These are phyloP conservation scores for Lathyrus tuberosus DNA, from an alignment of 306 rosid species.

Conservation along the genomic window DNA sequence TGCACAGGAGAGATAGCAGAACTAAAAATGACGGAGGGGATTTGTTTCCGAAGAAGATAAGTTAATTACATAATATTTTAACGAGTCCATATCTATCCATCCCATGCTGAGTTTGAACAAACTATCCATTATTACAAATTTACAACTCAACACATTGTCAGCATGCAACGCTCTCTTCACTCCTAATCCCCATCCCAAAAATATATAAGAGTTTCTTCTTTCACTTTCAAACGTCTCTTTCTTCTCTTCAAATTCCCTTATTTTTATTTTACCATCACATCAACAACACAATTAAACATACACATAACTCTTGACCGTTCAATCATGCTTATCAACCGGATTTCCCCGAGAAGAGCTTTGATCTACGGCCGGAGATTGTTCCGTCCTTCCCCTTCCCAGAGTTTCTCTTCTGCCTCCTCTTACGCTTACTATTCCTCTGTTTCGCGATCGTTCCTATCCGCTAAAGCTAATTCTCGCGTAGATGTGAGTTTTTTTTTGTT, in stretches of 20 bases:
- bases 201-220: background rate
- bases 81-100: background rate
- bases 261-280: background rate
- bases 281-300: background rate
- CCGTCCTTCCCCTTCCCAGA: background rate
- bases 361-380: background rate
- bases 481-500: background rate
- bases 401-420: background rate
- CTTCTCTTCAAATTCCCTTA: background rate
- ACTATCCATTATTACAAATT: background rate
- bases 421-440: background rate
- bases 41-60: too few relatives aligned
- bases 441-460: background rate
- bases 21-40: too few relatives aligned
- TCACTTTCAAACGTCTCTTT: conserved; percentile 22
- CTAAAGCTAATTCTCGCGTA: background rate
- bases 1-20: too few relatives aligned
- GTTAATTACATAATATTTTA: background rate
- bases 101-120: background rate
- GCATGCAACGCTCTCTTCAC: background rate
- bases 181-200: background rate
- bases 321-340: background rate
- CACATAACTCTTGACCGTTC: background rate
- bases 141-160: background rate
- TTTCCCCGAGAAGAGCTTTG: background rate